Conservation (phyloP, 2,329 filamentous ascomycete genomes). For the Myrmaecium sp. region DNA sequence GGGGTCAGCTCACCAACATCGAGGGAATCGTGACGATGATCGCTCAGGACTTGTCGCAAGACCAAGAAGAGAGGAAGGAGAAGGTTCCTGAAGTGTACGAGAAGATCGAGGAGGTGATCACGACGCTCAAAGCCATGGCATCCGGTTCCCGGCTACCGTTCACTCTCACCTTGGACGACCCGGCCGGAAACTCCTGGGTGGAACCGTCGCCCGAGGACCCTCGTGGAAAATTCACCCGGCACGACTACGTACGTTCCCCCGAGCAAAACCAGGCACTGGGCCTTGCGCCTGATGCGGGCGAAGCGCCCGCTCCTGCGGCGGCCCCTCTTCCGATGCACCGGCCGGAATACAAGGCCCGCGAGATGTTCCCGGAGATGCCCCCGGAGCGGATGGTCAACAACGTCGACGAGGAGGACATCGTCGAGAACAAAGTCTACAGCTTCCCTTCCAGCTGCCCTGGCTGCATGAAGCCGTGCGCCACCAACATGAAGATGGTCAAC, state of each 20-base stretch:
- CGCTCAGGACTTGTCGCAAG: slow-evolving; percentile 61
- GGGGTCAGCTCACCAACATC: slow-evolving; percentile 83
- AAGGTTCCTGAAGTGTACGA: slow-evolving; percentile 60
- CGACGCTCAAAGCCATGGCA: slow-evolving; percentile 60
- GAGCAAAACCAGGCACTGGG: slow-evolving; percentile 81
- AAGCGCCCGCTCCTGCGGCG: slow-evolving; percentile 17
- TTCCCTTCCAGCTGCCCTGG: slow-evolving; percentile 87
- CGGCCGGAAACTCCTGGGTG: slow-evolving; percentile 92
- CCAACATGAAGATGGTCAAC: slow-evolving; percentile 98
- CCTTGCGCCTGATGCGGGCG: slow-evolving; percentile 36
- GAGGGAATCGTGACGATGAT: slow-evolving; percentile 73
- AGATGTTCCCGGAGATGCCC: slow-evolving; percentile 28
- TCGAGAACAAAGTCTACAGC: slow-evolving; percentile 81
- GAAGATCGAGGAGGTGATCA: slow-evolving; percentile 63
- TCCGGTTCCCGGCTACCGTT: slow-evolving; percentile 69
- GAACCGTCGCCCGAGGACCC: slow-evolving; percentile 60
- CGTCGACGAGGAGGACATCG: slow-evolving; percentile 55
- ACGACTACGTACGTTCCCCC: slow-evolving; percentile 64
- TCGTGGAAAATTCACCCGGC: slow-evolving; percentile 79
- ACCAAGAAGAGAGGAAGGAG: slow-evolving; percentile 68
- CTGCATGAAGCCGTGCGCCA: slow-evolving; percentile 69
- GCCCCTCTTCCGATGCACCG: slow-evolving; percentile 40
- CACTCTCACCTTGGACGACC: slow-evolving; percentile 74
- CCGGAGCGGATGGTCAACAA: slow-evolving; percentile 22
- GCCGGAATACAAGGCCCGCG: slow-evolving; percentile 32